A percentile compares a stretch with the other conserved stretches of the same genome.
Evolutionary conservation across 2,329 filamentous ascomycete genomes (phyloP).

Genomic region (Aciculosporium take): DNA sequence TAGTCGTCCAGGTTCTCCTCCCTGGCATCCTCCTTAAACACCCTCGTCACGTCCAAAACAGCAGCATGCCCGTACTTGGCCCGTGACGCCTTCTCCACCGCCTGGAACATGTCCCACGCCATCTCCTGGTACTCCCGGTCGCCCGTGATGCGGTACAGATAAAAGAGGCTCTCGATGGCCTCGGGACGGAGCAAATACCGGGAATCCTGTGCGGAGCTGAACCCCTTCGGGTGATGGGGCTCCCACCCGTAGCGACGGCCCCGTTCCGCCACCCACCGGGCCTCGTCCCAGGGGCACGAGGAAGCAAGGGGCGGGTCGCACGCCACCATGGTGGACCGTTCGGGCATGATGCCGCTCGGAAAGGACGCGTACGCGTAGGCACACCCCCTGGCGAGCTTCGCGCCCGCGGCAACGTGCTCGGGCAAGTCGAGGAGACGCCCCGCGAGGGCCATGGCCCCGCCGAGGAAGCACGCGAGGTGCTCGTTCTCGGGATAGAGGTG

Average conservation of each 20-base stretch:
- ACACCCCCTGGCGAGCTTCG: constrained; percentile 34
- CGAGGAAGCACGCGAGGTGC: constrained; percentile 37
- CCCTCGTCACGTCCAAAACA: constrained; percentile 42
- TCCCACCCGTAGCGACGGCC: constrained; percentile 8
- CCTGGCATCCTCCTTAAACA: constrained; percentile 10
- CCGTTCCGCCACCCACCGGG: constrained; percentile 40
- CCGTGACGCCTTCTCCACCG: constrained; percentile 42
- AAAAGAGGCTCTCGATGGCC: constrained; percentile 68
- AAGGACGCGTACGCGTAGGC: constrained; percentile 36
- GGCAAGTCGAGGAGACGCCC: constrained; percentile 27
- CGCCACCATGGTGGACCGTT: constrained; percentile 28
- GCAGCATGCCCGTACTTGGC: constrained; percentile 47
- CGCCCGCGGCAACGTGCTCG: constrained; percentile 28
- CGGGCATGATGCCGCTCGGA: constrained; percentile 37
- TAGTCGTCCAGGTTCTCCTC: constrained; percentile 36
- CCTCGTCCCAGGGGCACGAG: constrained; percentile 21
- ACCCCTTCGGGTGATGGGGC: constrained; percentile 33
- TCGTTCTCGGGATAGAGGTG: constrained; percentile 21
- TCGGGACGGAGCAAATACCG: constrained; percentile 58
- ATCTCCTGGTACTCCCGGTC: constrained; percentile 47
- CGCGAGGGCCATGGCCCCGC: constrained; percentile 36
- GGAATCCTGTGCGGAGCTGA: constrained; percentile 37
- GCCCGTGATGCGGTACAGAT: constrained; percentile 59
- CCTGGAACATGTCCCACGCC: constrained; percentile 59
- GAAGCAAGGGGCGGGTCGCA: constrained; percentile 18